phyloP scores from a whole-genome alignment of 495 filamentous ascomycete genomes.

The Penicillium nucicola region DNA sequence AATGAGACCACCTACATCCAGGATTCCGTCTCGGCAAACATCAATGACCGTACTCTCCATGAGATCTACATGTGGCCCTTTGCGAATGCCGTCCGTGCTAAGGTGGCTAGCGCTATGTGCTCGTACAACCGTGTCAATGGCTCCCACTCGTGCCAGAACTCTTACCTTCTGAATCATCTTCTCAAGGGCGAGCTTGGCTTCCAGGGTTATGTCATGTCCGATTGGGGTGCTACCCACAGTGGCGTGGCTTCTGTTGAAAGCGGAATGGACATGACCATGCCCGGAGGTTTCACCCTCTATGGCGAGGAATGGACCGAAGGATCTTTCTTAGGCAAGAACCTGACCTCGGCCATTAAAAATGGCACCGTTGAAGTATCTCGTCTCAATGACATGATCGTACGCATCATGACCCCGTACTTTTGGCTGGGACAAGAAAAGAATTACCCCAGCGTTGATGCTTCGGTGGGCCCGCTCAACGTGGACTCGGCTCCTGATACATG shows the following conservation, averaged over 20 bases:
- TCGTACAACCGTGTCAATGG: slow-evolving; percentile 65
- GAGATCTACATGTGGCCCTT: slow-evolving; percentile 79
- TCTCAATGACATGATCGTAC: slow-evolving; percentile 53
- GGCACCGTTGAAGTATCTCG: slow-evolving; percentile 38
- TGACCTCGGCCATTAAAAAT: slow-evolving; percentile 40
- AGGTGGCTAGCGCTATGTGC: slow-evolving; percentile 61
- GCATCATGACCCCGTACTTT: slow-evolving; percentile 55
- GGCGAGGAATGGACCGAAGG: slow-evolving; percentile 59
- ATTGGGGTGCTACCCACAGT: slow-evolving; percentile 58
- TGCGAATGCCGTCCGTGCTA: slow-evolving; percentile 57
- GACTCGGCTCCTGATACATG: slow-evolving; percentile 61
- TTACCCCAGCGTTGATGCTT: slow-evolving; percentile 43
- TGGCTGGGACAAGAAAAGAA: slow-evolving; percentile 47
- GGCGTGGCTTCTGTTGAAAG: slow-evolving; percentile 48
- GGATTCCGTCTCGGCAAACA: slow-evolving; percentile 49
- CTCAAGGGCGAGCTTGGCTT: slow-evolving; percentile 64
- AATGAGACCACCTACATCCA: slow-evolving; percentile 71
- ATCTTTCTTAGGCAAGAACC: no score
- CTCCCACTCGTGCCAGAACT: slow-evolving; percentile 60
- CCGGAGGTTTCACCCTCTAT: slow-evolving; percentile 33
- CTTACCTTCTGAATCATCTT: slow-evolving; percentile 54
- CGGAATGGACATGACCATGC: slow-evolving; percentile 60
- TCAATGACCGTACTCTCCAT: slow-evolving; percentile 68
- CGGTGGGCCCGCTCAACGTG: slow-evolving; percentile 60
- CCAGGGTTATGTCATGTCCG: slow-evolving; percentile 59